Evolutionary conservation across 1,284 basidiomycete species (phyloP).

Genomic region (Uromyces viciae-fabae): DNA sequence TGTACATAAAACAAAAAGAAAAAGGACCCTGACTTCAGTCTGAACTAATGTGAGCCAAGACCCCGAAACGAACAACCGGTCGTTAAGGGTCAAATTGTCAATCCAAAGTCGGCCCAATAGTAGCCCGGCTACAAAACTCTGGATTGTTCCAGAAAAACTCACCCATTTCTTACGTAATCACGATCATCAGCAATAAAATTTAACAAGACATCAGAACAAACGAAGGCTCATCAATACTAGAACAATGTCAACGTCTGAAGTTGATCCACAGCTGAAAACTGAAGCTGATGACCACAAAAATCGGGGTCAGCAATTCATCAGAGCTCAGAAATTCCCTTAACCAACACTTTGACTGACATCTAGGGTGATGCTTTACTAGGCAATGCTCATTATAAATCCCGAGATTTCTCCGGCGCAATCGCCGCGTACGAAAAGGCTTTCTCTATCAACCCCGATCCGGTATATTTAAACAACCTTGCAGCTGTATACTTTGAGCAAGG

Average conservation of each 20-base stretch:
- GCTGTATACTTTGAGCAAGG: conserved; percentile 92
- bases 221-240: background rate
- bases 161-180: too few species aligned
- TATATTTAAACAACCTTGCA: conserved; percentile 55
- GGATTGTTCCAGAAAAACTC: too few species aligned
- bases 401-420: conserved; percentile 21
- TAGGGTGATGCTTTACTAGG: conserved; percentile 15
- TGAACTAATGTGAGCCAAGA: too few species aligned
- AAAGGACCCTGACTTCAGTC: too few species aligned
- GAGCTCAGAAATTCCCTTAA: background rate
- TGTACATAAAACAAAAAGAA: too few species aligned
- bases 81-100: too few species aligned
- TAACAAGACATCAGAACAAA: too few species aligned
- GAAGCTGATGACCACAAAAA: conserved; percentile 23
- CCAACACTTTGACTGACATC: too few species aligned
- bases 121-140: too few species aligned
- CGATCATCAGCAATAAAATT: too few species aligned
- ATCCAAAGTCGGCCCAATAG: too few species aligned
- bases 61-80: too few species aligned
- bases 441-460: conserved; percentile 24
- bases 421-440: conserved; percentile 28
- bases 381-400: conserved; percentile 21
- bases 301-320: background rate
- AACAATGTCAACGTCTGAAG: background rate
- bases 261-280: conserved; percentile 15